Conservation (phyloP, 2,329 filamentous ascomycete species). For the Arthrobotrys entomopaga region DNA sequence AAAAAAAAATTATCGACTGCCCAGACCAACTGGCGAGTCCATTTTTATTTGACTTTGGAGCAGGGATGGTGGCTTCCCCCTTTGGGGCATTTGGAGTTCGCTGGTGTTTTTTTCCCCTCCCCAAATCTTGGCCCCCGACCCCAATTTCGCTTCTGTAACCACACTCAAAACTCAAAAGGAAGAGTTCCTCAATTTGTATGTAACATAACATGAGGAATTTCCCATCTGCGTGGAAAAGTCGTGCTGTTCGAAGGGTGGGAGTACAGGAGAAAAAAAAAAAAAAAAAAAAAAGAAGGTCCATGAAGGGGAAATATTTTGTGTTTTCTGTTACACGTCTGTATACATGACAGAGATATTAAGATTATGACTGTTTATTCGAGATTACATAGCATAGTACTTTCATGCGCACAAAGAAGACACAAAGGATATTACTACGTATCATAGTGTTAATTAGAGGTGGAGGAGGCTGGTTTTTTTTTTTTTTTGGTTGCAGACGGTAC, state of each 20-base stretch:
- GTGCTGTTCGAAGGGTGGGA: constrained; percentile 53
- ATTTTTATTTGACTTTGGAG: constrained; percentile 19
- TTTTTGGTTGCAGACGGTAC: background rate
- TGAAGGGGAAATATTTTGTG: constrained; percentile 36
- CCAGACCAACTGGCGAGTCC: constrained; percentile 41
- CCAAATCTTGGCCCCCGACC: constrained; percentile 24
- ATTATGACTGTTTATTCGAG: too few relatives aligned
- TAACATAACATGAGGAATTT: constrained; percentile 51
- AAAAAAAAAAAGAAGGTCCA: background rate
- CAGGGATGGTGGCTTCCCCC: constrained; percentile 37
- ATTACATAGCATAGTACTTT: too few relatives aligned
- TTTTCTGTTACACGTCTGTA: constrained; percentile 21
- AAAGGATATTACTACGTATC: too few relatives aligned
- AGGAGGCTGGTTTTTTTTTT: too few relatives aligned
- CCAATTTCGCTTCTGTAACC: constrained; percentile 55
- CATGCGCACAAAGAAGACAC: background rate
- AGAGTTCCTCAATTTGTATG: constrained; percentile 55
- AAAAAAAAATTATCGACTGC: too few relatives aligned
- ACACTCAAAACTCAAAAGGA: constrained; percentile 44
- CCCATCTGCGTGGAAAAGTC: constrained; percentile 44
- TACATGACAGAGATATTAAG: too few relatives aligned
- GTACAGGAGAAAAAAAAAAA: constrained; percentile 29
- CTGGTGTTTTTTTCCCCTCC: constrained; percentile 19
- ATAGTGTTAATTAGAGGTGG: background rate
- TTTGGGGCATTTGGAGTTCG: constrained; percentile 31